These are phyloP conservation scores for Arabis alpina DNA, from an alignment of 345 rosid species.

Conservation along the genomic window DNA sequence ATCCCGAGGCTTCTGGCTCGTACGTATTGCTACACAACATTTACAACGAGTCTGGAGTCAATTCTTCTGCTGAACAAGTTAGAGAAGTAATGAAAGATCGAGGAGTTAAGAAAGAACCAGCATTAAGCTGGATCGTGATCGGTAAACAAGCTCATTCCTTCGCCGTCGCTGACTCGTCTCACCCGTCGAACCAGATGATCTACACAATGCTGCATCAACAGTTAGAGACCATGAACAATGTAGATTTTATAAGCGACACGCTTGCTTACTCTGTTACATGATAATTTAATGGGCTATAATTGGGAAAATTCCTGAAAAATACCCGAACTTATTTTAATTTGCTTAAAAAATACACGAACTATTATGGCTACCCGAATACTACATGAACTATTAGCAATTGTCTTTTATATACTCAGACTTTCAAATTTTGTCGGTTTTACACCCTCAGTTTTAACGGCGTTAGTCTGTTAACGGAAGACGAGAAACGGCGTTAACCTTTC, in stretches of 20 bases:
- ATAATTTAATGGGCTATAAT: too few species aligned
- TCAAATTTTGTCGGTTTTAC: too few species aligned
- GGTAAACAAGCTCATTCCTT: conserved; percentile 43
- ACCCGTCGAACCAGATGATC: conserved; percentile 38
- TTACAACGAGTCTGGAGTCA: conserved; percentile 48
- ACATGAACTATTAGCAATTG: too few species aligned
- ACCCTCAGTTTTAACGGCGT: too few species aligned
- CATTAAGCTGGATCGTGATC: conserved; percentile 55
- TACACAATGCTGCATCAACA: conserved; percentile 38
- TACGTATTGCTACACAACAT: conserved; percentile 54
- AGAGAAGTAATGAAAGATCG: conserved; percentile 49
- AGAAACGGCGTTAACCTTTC: too few species aligned
- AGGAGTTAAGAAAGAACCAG: conserved; percentile 61
- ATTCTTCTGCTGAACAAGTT: conserved; percentile 41
- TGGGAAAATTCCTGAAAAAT: too few species aligned
- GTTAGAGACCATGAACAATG: conserved; percentile 40
- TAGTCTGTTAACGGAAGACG: too few species aligned
- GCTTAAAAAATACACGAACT: too few species aligned
- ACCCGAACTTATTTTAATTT: too few species aligned
- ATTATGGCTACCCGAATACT: too few species aligned
- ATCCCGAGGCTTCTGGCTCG: conserved; percentile 53
- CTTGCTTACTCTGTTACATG: conserved; percentile 24
- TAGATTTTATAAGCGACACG: conserved; percentile 34
- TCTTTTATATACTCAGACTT: too few species aligned
- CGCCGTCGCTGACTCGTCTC: conserved; percentile 42